Base-by-base conservation (phyloP, 352 stramenopile species). In the Phytophthora europaea region DNA sequence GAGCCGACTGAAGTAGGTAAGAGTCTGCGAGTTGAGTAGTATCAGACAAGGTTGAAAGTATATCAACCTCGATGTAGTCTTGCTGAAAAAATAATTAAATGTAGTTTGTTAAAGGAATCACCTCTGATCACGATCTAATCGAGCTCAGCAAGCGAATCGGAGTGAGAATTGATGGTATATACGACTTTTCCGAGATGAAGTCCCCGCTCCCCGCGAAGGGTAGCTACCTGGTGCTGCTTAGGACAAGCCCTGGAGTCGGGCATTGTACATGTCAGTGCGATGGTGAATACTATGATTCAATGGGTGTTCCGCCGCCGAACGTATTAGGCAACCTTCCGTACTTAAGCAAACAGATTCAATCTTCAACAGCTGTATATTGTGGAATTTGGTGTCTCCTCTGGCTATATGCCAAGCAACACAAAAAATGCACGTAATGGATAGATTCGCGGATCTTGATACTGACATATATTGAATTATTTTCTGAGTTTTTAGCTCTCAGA, bases 341-440 rank as follows among this genome's bases (percentile, higher is more conserved):
- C 18, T 52, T 31, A 18, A n/a, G 31, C 13, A 54, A 34, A 4
- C 67, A 75, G 18, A 57, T 52, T 18, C 67, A 75, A 52, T 23
- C 26, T 0, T 22, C 53, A 9, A 22, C 40, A 1, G 28, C 23
- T n/a, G 40, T 55, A 2, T 75, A 54, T 31, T 66, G 61, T 23
- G 61, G 13, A n/a, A n/a, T n/a, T n/a, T n/a, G n/a, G n/a, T n/a
- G n/a, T n/a, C n/a, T n/a, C n/a, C 31, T 75, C 4, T 75, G 31
- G 31, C 9, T 75, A 26, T 70, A 75, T 43, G 51, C 26, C 0
- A 70, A 66, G 8, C 61, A 70, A 22, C n/a, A 70, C n/a, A 61
- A 61, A 20, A 54, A 31, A 33, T 48, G 0, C 9, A 75, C n/a
- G 4, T 75, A 16, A 13, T 70, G 0, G 45, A 70, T n/a, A 22